phyloP scores from a whole-genome alignment of 306 rosid genomes.

The Cajanus cajan region DNA sequence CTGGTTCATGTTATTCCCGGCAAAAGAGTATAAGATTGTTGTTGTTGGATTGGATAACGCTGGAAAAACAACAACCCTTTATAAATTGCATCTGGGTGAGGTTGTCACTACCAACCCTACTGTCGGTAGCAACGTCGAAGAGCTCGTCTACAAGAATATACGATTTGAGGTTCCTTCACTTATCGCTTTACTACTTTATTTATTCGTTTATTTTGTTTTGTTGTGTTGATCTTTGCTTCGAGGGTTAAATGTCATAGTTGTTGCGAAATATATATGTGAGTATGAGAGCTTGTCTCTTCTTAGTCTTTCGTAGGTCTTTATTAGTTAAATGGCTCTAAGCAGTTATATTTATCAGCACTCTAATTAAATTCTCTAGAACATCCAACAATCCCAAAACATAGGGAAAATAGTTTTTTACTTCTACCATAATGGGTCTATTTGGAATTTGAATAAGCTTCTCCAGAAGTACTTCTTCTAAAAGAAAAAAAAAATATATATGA shows the following conservation, averaged over 20 bases:
- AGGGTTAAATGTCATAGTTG: not conserved
- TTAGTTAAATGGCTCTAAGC: not conserved
- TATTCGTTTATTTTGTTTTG: not conserved
- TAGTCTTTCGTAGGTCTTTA: not conserved
- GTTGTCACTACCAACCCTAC: slow-evolving; percentile 97
- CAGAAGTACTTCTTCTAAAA: too few relatives aligned
- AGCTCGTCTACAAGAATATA: slow-evolving; percentile 92
- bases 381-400: not conserved
- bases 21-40: slow-evolving; percentile 86
- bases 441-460: too few relatives aligned
- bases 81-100: slow-evolving; percentile 95
- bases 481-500: too few relatives aligned
- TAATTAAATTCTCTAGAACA: not conserved
- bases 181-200: not conserved
- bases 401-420: not conserved
- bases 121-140: slow-evolving; percentile 97
- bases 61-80: slow-evolving; percentile 95
- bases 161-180: slow-evolving; percentile 73
- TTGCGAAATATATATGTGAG: not conserved
- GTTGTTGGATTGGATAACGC: slow-evolving; percentile 97
- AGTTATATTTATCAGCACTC: not conserved
- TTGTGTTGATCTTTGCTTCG: slow-evolving; percentile 7
- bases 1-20: slow-evolving; percentile 95
- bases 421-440: too few relatives aligned
- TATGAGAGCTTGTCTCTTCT: not conserved